phyloP scores from a whole-genome alignment of 371 early-diverging fungal genomes.

The Mortierella sp. region DNA sequence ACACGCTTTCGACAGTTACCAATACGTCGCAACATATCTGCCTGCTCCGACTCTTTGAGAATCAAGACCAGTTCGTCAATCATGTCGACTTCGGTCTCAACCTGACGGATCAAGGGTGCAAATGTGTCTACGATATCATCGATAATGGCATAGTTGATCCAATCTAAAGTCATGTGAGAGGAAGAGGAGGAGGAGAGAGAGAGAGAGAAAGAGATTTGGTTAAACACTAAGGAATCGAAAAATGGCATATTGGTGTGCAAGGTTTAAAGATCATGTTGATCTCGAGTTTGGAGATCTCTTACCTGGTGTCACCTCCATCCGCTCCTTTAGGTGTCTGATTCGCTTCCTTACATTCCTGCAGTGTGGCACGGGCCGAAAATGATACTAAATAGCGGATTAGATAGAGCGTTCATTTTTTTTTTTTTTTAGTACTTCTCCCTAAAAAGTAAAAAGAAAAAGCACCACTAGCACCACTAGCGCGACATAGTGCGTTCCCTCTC shows the following conservation, averaged over 20 bases:
- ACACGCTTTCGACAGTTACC: slow-evolving; percentile 87
- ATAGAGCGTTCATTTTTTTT: too few relatives aligned
- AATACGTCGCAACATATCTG: slow-evolving; percentile 89
- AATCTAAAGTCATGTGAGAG: slow-evolving; percentile 64
- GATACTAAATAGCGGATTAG: slow-evolving; percentile 62
- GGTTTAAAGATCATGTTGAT: background rate
- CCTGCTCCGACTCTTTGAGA: slow-evolving; percentile 76
- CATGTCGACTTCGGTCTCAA: slow-evolving; percentile 89
- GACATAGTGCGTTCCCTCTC: too few relatives aligned
- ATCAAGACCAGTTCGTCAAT: slow-evolving; percentile 92
- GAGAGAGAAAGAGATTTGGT: background rate
- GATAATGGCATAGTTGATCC: slow-evolving; percentile 92
- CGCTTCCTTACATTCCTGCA: slow-evolving; percentile 70
- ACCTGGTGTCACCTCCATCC: slow-evolving; percentile 68
- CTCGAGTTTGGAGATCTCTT: background rate
- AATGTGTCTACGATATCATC: slow-evolving; percentile 89
- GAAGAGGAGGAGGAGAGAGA: slow-evolving; percentile 1
- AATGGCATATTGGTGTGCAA: too few relatives aligned
- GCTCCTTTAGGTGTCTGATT: slow-evolving; percentile 70
- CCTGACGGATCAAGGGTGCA: slow-evolving; percentile 80
- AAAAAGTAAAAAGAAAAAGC: too few relatives aligned
- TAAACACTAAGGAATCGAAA: background rate
- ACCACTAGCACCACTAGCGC: too few relatives aligned
- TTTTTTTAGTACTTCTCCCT: too few relatives aligned
- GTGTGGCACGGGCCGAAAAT: slow-evolving; percentile 68